These are phyloP conservation scores for Coniella vitis DNA, from an alignment of 2,329 filamentous ascomycete genomes.

Conservation along the genomic window DNA sequence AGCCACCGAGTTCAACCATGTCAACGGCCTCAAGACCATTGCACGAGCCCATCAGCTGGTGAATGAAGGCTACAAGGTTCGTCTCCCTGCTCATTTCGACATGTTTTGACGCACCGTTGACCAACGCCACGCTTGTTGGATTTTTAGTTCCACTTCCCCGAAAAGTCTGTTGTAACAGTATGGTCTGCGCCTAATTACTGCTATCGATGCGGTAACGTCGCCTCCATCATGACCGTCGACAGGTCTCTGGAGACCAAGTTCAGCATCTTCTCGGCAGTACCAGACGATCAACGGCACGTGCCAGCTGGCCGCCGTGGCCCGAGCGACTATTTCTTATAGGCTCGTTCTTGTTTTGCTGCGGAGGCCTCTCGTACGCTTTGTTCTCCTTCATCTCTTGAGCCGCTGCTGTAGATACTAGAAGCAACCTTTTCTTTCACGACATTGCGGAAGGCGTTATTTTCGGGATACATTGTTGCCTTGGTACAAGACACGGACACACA, in stretches of 20 bases:
- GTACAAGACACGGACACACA: neutral
- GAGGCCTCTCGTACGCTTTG: conserved; percentile 9
- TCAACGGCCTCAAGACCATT: conserved; percentile 94
- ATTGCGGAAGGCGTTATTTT: conserved; percentile 15
- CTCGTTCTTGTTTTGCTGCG: no score
- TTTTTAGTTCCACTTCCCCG: conserved; percentile 76
- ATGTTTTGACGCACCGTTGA: no score
- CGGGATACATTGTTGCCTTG: conserved; percentile 12
- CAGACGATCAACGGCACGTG: conserved; percentile 74
- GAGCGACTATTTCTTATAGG: conserved; percentile 63
- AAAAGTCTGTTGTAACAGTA: conserved; percentile 93
- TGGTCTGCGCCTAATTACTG: conserved; percentile 98
- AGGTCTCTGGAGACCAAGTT: conserved; percentile 84
- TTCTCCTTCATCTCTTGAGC: conserved; percentile 1
- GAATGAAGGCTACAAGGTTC: conserved; percentile 94
- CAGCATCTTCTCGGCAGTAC: conserved; percentile 86
- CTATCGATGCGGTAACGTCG: conserved; percentile 92
- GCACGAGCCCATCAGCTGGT: conserved; percentile 96
- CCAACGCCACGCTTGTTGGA: conserved; percentile 16
- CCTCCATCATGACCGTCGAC: conserved; percentile 89
- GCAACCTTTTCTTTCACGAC: conserved; percentile 8
- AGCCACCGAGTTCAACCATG: conserved; percentile 93
- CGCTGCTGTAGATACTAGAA: conserved; percentile 14
- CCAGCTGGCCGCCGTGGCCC: conserved; percentile 63
- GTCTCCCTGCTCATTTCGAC: conserved; percentile 9